Conservation (phyloP, 148 eudicot species). For the Nepenthes mirabilis region DNA sequence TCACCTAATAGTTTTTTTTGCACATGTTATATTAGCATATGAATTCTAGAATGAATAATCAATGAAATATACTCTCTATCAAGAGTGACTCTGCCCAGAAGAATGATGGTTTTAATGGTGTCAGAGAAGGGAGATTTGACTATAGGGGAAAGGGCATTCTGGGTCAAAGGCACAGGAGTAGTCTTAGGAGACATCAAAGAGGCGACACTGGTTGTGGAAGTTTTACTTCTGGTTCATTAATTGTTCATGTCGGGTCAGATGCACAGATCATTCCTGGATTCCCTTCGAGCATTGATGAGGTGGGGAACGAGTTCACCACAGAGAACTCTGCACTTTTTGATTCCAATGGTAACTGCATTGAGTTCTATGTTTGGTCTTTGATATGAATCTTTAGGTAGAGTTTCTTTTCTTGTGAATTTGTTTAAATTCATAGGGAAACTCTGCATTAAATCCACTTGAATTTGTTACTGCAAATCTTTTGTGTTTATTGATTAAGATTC, state of each 20-base stretch:
- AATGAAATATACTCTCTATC: too few relatives aligned
- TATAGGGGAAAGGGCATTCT: slow-evolving; percentile 41
- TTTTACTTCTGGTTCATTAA: slow-evolving; percentile 19
- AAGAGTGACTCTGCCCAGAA: too few relatives aligned
- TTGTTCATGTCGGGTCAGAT: slow-evolving; percentile 21
- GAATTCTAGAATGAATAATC: too few relatives aligned
- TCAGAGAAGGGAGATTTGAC: slow-evolving; percentile 23
- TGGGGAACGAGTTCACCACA: slow-evolving; percentile 10
- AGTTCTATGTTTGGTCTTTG: too few relatives aligned
- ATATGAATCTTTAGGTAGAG: not conserved
- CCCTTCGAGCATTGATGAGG: slow-evolving; percentile 17
- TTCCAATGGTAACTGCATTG: slow-evolving; percentile 14
- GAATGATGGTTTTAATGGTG: too few relatives aligned
- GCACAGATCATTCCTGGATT: slow-evolving; percentile 12
- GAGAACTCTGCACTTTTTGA: slow-evolving; percentile 12
- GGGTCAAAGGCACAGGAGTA: slow-evolving; percentile 31
- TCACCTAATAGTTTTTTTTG: too few relatives aligned
- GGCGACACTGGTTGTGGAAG: slow-evolving; percentile 15
- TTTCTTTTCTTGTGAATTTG: not conserved
- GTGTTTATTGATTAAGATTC: too few relatives aligned
- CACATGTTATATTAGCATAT: too few relatives aligned
- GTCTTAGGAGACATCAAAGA: slow-evolving; percentile 38
- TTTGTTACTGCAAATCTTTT: not conserved
- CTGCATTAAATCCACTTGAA: not conserved
- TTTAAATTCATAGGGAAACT: not conserved